These are phyloP conservation scores for Diddensiella santjacobensis DNA, from an alignment of 805 yeast species.

Conservation along the genomic window DNA sequence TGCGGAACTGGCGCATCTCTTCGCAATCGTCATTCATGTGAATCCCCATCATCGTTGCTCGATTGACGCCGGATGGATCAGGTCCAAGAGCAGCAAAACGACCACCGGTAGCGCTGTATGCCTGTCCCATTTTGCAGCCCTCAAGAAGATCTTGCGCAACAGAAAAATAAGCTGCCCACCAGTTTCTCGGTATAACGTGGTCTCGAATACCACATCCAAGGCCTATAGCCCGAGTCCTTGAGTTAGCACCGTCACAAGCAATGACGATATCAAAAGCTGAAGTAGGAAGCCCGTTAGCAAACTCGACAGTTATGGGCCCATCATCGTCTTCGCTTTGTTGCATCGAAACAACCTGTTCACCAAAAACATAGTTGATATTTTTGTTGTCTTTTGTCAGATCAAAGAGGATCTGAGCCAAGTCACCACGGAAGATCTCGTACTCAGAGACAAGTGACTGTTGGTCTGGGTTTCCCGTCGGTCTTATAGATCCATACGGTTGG, in stretches of 20 bases:
- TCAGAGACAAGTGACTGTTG: slow-evolving; percentile 6
- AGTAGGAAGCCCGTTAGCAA: background rate
- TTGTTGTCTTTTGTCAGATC: slow-evolving; percentile 2
- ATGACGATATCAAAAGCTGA: background rate
- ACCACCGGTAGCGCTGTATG: slow-evolving; percentile 1
- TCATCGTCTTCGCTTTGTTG: background rate
- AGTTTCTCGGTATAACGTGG: background rate
- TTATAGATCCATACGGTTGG: slow-evolving; percentile 1
- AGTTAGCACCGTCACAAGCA: slow-evolving; percentile 7
- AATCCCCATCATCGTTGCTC: slow-evolving; percentile 2
- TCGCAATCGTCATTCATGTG: background rate
- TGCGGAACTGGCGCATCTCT: background rate
- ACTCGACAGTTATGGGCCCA: background rate
- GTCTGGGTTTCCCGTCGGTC: background rate
- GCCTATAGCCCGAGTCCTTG: slow-evolving; percentile 6
- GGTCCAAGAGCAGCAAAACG: slow-evolving; percentile 1
- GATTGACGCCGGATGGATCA: slow-evolving; percentile 2
- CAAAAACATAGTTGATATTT: slow-evolving; percentile 5
- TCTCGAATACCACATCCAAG: slow-evolving; percentile 1
- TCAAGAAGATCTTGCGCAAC: background rate
- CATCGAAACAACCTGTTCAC: slow-evolving; percentile 5
- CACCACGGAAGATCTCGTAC: slow-evolving; percentile 8
- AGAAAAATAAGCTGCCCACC: slow-evolving; percentile 4
- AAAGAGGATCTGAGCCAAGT: background rate
- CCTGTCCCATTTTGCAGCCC: background rate